phyloP scores from a whole-genome alignment of 208 protist genomes.

The Leptomonas pyrrhocoris region DNA sequence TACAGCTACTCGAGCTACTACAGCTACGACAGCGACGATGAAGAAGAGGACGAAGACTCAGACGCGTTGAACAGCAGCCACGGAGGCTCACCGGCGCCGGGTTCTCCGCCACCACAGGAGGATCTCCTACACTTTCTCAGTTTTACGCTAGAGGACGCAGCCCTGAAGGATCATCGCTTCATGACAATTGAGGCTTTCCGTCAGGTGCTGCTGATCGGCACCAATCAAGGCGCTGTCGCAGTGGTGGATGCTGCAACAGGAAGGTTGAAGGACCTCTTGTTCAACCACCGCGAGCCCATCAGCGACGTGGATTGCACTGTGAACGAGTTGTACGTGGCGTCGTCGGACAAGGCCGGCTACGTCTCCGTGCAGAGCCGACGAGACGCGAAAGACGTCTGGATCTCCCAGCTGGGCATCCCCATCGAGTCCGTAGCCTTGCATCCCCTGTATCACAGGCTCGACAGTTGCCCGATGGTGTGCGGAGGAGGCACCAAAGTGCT shows the following conservation, averaged over 20 bases:
- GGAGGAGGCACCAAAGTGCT: conserved; percentile 53
- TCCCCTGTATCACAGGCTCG: conserved; percentile 47
- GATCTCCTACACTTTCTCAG: conserved; percentile 56
- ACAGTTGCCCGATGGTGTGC: conserved; percentile 53
- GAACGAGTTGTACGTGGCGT: conserved; percentile 51
- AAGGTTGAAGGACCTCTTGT: conserved; percentile 25
- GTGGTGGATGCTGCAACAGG: conserved; percentile 42
- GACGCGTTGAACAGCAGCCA: conserved; percentile 15
- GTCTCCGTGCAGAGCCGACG: conserved; percentile 46
- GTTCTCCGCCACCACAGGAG: conserved; percentile 35
- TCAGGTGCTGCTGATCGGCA: conserved; percentile 61
- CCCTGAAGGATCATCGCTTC: conserved; percentile 59
- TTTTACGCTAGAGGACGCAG: conserved; percentile 33
- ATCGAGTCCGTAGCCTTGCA: conserved; percentile 65
- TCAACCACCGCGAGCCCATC: conserved; percentile 54
- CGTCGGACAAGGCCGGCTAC: conserved; percentile 59
- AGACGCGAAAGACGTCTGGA: conserved; percentile 44
- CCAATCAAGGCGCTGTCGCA: conserved; percentile 70
- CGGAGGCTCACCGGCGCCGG: conserved; percentile 4
- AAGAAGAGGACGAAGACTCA: conserved; percentile 32
- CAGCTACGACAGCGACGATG: conserved; percentile 37
- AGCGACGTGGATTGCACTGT: conserved; percentile 63
- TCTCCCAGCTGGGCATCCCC: conserved; percentile 45
- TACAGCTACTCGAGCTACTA: conserved; percentile 27
- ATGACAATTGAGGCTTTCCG: conserved; percentile 51